These are phyloP conservation scores for Leccinum arenicola DNA, from an alignment of 768 basidiomycete species.

Conservation along the genomic window DNA sequence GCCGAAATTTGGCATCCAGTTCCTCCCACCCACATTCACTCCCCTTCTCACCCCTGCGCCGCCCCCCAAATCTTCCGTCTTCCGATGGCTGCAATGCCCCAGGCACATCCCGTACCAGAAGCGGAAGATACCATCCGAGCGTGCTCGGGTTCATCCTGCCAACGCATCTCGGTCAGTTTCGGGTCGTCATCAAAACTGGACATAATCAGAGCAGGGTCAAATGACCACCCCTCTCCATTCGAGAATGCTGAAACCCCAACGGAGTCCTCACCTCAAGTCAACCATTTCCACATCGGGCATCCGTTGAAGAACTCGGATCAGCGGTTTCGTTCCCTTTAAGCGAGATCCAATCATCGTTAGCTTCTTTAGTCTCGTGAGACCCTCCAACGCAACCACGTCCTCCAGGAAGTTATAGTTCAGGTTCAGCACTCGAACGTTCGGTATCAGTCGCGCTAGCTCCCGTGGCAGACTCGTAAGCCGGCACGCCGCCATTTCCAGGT, in stretches of 20 bases:
- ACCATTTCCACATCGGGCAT: conserved; percentile 84
- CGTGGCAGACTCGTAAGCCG: conserved; percentile 72
- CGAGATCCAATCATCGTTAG: conserved; percentile 85
- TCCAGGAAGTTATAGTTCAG: conserved; percentile 97
- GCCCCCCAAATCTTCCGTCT: conserved; percentile 20
- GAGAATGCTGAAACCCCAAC: conserved; percentile 12
- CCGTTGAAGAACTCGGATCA: conserved; percentile 68
- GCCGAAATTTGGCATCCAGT: conserved; percentile 82
- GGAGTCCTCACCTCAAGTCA: conserved; percentile 74
- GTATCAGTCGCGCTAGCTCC: conserved; percentile 60
- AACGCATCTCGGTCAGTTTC: conserved; percentile 25
- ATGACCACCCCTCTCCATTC: conserved; percentile 1
- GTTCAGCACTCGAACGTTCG: conserved; percentile 89
- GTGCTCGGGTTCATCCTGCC: conserved; percentile 94
- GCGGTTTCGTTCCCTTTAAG: conserved; percentile 66
- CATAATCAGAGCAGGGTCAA: background rate
- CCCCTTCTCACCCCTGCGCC: conserved; percentile 31
- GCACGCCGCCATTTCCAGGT: conserved; percentile 90
- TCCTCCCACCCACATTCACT: conserved; percentile 58
- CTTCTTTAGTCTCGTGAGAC: conserved; percentile 74
- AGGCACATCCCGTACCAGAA: conserved; percentile 68
- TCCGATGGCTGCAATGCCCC: conserved; percentile 67
- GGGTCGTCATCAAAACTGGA: conserved; percentile 15
- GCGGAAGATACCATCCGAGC: conserved; percentile 91
- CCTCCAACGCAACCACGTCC: conserved; percentile 62